phyloP scores from a whole-genome alignment of 2,329 filamentous ascomycete genomes.

The Periconia sp. region DNA sequence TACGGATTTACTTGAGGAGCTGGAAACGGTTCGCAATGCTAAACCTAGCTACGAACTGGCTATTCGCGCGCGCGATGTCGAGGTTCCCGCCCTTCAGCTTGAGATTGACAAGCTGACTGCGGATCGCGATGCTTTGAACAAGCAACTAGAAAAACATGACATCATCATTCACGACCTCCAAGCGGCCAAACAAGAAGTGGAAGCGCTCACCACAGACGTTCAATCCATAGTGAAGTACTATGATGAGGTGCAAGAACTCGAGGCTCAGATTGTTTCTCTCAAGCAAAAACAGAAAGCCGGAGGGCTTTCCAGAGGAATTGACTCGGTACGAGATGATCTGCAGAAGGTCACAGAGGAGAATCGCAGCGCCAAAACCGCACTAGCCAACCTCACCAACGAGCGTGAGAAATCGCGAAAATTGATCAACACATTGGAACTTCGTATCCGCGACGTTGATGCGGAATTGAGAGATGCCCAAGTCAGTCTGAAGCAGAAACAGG shows the following conservation, averaged over 20 bases:
- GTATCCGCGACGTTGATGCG: constrained; percentile 72
- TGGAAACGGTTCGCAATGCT: constrained; percentile 60
- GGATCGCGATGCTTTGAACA: constrained; percentile 42
- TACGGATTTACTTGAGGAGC: constrained; percentile 60
- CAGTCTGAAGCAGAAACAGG: constrained; percentile 79
- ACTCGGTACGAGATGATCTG: constrained; percentile 81
- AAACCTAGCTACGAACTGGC: constrained; percentile 72
- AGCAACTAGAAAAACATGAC: constrained; percentile 64
- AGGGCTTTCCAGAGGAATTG: constrained; percentile 67
- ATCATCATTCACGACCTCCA: constrained; percentile 62
- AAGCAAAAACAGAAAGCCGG: constrained; percentile 72
- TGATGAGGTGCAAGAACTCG: constrained; percentile 70
- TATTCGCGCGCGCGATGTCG: constrained; percentile 64
- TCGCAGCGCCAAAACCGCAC: constrained; percentile 62
- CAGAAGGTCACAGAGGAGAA: constrained; percentile 67
- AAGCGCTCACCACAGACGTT: constrained; percentile 75
- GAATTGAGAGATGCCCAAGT: constrained; percentile 70
- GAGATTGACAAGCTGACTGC: constrained; percentile 59
- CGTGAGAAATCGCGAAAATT: constrained; percentile 70
- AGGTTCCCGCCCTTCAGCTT: constrained; percentile 69
- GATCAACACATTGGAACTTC: constrained; percentile 72
- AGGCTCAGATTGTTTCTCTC: constrained; percentile 73
- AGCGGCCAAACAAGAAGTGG: constrained; percentile 70
- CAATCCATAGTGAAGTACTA: constrained; percentile 72
- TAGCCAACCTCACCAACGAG: constrained; percentile 68